A percentile compares a stretch with the other conserved stretches of the same genome.
Evolutionary conservation across 139 green algal genomes (phyloP).

Genomic region (Coccomyxa sp.): DNA sequence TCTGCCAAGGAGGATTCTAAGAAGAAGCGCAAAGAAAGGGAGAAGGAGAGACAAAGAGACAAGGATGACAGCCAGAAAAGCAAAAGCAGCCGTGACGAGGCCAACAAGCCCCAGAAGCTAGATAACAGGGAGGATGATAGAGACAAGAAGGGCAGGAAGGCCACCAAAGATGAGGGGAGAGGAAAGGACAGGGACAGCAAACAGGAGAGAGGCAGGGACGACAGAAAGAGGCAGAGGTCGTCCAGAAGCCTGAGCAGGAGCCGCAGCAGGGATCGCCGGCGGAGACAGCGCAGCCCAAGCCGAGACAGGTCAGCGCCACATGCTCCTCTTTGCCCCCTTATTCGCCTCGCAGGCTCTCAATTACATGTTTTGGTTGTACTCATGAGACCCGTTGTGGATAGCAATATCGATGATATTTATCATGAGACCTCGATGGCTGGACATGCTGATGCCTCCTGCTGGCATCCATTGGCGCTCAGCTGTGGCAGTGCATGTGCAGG

Average conservation of each 20-base stretch:
- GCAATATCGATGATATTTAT: background rate
- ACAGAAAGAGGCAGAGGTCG: background rate
- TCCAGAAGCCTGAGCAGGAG: constrained; percentile 3
- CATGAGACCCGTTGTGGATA: background rate
- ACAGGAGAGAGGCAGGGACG: background rate
- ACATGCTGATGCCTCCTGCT: background rate
- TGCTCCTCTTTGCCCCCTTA: background rate
- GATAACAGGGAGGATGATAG: no score
- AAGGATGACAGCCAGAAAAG: no score
- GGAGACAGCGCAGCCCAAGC: constrained; percentile 9
- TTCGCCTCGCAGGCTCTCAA: background rate
- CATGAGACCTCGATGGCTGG: background rate
- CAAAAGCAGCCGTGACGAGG: no score
- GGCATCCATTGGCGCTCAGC: background rate
- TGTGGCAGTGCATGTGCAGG: background rate
- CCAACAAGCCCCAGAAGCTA: no score
- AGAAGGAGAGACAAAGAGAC: background rate
- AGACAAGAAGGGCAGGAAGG: background rate
- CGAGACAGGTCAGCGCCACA: background rate
- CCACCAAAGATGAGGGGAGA: background rate
- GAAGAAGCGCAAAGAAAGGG: background rate
- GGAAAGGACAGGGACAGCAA: background rate
- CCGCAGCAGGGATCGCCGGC: background rate
- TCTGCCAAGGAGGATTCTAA: constrained; percentile 3
- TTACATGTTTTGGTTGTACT: background rate